Conservation (phyloP, 1,284 basidiomycete species). For the Marasmius sp. region DNA sequence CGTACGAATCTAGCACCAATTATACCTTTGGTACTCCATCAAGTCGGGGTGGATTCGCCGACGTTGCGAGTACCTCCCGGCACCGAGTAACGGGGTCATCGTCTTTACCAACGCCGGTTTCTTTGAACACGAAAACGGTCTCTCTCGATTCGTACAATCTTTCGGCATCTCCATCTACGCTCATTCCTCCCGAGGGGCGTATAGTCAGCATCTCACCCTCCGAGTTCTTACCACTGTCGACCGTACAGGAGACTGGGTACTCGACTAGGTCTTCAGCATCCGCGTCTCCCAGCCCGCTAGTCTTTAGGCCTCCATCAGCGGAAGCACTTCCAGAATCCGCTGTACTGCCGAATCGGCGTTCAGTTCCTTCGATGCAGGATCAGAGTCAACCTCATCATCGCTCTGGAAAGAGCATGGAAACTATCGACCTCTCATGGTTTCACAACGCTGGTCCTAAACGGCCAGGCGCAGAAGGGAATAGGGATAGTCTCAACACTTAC, state of each 20-base stretch:
- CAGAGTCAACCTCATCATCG: not conserved
- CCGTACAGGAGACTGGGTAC: not conserved
- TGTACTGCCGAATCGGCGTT: not conserved
- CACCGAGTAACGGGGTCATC: no score
- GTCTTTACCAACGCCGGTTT: not conserved
- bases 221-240: not conserved
- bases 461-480: not conserved
- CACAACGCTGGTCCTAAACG: not conserved
- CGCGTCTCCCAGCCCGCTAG: no score
- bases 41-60: conserved; percentile 1
- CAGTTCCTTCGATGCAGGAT: not conserved
- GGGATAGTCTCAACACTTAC: not conserved
- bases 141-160: not conserved
- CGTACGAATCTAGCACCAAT: no score
- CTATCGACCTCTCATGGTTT: conserved; percentile 11
- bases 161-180: no score
- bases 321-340: not conserved
- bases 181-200: not conserved
- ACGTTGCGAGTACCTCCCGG: no score
- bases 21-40: no score
- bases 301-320: no score
- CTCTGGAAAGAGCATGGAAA: conserved; percentile 10
- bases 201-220: not conserved
- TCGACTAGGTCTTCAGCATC: not conserved
- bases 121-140: not conserved